Evolutionary conservation across 257 asterid genomes (phyloP), one percentile per base, ranked within the genome.

Genomic region (Solanum arcanum): DNA sequence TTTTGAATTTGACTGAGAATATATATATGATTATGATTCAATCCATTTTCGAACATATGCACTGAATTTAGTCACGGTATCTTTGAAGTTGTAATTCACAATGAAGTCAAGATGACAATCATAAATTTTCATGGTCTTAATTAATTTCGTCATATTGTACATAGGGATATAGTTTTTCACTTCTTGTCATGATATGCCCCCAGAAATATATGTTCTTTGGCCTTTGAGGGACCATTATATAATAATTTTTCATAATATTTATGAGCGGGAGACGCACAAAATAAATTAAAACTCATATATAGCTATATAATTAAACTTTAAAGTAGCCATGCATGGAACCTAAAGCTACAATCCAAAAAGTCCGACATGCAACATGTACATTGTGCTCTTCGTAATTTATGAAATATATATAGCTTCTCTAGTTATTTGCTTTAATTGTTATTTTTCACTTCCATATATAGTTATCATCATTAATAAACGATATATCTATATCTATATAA

Each of bases 261-360:
- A 25, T 64, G 56, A 83, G 86, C 46, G 68, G 88, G 42, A 80
- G 68, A 47, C 90, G 3, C 88, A 91, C 89, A 20, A 49, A 64
- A 62, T 23, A 20, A 73, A 39, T 27, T 72, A 74, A 84, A 66
- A 86, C 9, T 35, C 8, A 70, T 86, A 44, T 39, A 52, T 52
- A 52, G 62, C 87, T 29, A 56, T 80, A 52, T 18, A 25, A 25
- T 86, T 80, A 47, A 47, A 46, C 39, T 16, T 75, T 83, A 84
- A 78, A 25, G 64, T 33, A 39, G 86, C 27, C 86, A 80, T 90
- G 88, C 92, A 86, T 56, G 80, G 90, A 90, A 90, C 92, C 92
- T 86, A 75, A 75, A 75, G 64, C 89, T 87, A 87, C 41, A 83
- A 21, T 86, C 64, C 80, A 86, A 87, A 74, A 12, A 31, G 23